Base-by-base conservation (phyloP, 2,329 filamentous ascomycete genomes). In the Uncinocarpus reesii region DNA sequence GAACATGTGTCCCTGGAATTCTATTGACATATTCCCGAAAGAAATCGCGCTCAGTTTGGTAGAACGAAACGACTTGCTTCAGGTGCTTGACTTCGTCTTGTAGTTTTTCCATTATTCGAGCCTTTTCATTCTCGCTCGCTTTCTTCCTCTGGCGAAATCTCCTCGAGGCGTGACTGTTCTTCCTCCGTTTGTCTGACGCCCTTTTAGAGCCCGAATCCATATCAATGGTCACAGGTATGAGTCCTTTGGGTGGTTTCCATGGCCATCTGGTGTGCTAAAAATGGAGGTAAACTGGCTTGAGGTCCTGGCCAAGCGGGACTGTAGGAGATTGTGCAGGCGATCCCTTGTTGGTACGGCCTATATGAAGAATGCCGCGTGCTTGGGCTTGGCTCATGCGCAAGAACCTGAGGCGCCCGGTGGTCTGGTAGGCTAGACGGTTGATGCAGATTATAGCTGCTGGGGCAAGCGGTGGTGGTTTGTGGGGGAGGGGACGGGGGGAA, bases 121-220 rank as follows among this genome's bases (percentile, higher is more conserved):
- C 62, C 48, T 68, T 61, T 50, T 66, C 65, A 51, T 62, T 55
- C 47, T 69, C 66, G 18, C 63, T 65, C 16, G 44, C 49, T 35
- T 65, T 61, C 50, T 69, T 69, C 23, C 66, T 61, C 35, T 68
- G 64, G 29, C 67, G 64, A 50, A 69, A 69, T 18, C 67, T 55
- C 40, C 65, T 58, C 1, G 66, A 69, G 1, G 67, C 67, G 45
- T 65, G 61, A 43, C 67, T 69, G 56, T 70, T 70, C 2, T 66
- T 66, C 52, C 64, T 65, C 7, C 67, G 61, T 51, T 68, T 69
- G 50, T 67, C 65, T 1, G 65, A 64, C 48, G 69, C 66, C 40
- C 60, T 66, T 20, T 60, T 60, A 1, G 67, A 69, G 4, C 66
- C 67, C 2, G 67, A 68, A 38, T 69, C 68, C 31, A 64, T 48